phyloP scores from a whole-genome alignment of 768 basidiomycete genomes.

The Leccinum subgranulosum region DNA sequence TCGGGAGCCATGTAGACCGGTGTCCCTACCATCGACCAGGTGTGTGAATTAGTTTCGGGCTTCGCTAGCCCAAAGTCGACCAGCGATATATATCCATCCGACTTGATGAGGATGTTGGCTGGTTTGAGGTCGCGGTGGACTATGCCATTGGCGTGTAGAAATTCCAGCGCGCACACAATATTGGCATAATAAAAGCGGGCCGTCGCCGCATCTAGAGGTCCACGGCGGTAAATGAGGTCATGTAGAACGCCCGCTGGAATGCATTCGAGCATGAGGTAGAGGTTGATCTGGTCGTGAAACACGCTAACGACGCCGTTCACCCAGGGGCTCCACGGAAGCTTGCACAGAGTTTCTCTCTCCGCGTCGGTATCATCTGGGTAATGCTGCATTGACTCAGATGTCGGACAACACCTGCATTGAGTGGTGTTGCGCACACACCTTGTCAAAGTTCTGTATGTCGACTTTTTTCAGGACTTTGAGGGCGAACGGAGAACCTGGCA shows the following conservation, averaged over 20 bases:
- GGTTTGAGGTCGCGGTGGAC: constrained; percentile 59
- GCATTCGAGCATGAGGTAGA: constrained; percentile 53
- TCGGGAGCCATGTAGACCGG: constrained; percentile 52
- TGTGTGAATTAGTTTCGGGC: constrained; percentile 12
- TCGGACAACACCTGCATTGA: background rate
- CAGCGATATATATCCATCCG: constrained; percentile 53
- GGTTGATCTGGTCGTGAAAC: constrained; percentile 44
- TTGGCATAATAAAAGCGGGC: constrained; percentile 56
- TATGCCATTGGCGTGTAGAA: constrained; percentile 42
- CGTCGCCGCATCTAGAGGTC: constrained; percentile 30
- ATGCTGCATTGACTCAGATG: constrained; percentile 13
- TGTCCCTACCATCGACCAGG: constrained; percentile 43
- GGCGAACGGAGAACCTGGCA: constrained; percentile 40
- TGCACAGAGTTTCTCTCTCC: constrained; percentile 41
- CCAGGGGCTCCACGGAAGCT: constrained; percentile 54
- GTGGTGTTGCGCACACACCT: constrained; percentile 14
- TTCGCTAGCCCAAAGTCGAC: constrained; percentile 49
- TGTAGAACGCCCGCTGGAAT: constrained; percentile 44
- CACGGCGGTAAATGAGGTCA: constrained; percentile 31
- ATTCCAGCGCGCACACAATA: constrained; percentile 47
- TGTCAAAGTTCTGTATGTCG: constrained; percentile 31
- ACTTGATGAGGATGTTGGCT: constrained; percentile 52
- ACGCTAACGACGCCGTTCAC: constrained; percentile 43
- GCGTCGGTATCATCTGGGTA: constrained; percentile 31
- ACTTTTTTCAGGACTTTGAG: constrained; percentile 43